A percentile compares a stretch with the other conserved stretches of the same genome.
phyloP scores from a whole-genome alignment of 257 asterid species.

The Scutellaria minor region DNA sequence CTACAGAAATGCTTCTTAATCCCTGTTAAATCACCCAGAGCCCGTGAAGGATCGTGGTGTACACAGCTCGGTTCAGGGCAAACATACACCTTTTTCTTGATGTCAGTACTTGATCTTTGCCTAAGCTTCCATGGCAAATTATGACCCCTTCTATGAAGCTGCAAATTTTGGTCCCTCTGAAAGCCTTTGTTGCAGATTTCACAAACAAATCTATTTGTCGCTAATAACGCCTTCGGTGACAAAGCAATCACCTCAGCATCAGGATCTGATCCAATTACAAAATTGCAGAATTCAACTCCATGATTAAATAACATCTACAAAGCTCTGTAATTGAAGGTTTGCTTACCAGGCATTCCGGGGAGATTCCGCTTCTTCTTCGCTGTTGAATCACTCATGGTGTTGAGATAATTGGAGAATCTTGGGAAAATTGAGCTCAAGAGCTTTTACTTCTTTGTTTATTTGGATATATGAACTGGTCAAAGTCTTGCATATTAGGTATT shows the following conservation, averaged over 20 bases:
- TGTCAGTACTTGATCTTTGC: conserved; percentile 69
- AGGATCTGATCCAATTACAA: conserved; percentile 59
- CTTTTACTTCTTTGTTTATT: neutral
- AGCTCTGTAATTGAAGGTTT: neutral
- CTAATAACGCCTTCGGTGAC: conserved; percentile 72
- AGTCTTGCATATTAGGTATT: conserved; percentile 18
- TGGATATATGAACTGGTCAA: conserved; percentile 27
- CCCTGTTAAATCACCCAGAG: conserved; percentile 88
- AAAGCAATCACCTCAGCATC: conserved; percentile 85
- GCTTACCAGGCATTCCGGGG: conserved; percentile 93
- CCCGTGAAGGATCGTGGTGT: conserved; percentile 83
- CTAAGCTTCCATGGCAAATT: conserved; percentile 89
- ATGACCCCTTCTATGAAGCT: conserved; percentile 89
- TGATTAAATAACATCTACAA: neutral
- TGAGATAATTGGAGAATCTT: conserved; percentile 22
- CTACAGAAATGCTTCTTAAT: conserved; percentile 91
- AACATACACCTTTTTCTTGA: conserved; percentile 78
- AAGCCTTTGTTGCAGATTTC: conserved; percentile 87
- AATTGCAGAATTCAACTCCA: conserved; percentile 10
- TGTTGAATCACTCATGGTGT: conserved; percentile 55
- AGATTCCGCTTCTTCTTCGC: conserved; percentile 79
- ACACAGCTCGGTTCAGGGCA: conserved; percentile 83
- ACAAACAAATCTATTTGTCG: conserved; percentile 86
- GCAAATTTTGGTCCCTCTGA: conserved; percentile 90
- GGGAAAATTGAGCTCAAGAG: conserved; percentile 7